Evolutionary conservation across 768 basidiomycete genomes (phyloP).

Genomic region (Psilocybe sp.): DNA sequence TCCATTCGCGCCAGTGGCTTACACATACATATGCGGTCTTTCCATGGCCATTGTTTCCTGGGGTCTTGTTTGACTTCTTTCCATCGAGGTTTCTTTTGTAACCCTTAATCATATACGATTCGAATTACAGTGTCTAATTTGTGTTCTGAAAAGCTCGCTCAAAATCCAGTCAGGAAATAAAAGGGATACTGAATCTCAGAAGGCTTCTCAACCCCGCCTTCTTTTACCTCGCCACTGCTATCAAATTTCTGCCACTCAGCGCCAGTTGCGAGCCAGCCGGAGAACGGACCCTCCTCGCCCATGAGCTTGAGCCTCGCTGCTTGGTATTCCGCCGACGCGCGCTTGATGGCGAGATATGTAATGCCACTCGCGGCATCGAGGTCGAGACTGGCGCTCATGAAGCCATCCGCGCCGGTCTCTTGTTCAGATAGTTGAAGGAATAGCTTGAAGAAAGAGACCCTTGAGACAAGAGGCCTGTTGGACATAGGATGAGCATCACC

Average conservation of each 20-base stretch:
- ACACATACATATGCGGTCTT: too few relatives aligned
- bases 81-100: too few relatives aligned
- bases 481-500: background rate
- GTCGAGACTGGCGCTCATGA: background rate
- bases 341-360: constrained; percentile 49
- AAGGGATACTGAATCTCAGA: too few relatives aligned
- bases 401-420: background rate
- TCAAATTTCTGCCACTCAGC: constrained; percentile 50
- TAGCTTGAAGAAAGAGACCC: constrained; percentile 48
- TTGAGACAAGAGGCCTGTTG: constrained; percentile 22
- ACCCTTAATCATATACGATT: too few relatives aligned
- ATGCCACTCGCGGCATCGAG: constrained; percentile 8
- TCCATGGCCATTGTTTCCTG: too few relatives aligned
- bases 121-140: too few relatives aligned
- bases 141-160: too few relatives aligned
- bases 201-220: too few relatives aligned
- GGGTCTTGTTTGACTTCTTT: too few relatives aligned
- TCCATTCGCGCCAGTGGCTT: too few relatives aligned
- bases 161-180: too few relatives aligned
- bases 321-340: constrained; percentile 42
- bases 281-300: constrained; percentile 45
- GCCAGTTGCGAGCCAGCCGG: constrained; percentile 63
- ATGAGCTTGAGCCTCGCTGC: constrained; percentile 46
- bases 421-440: constrained; percentile 22
- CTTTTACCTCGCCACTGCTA: constrained; percentile 11